Evolutionary conservation across 164 flowering plant species (phyloP).

Genomic region (Tetracentron sinense): DNA sequence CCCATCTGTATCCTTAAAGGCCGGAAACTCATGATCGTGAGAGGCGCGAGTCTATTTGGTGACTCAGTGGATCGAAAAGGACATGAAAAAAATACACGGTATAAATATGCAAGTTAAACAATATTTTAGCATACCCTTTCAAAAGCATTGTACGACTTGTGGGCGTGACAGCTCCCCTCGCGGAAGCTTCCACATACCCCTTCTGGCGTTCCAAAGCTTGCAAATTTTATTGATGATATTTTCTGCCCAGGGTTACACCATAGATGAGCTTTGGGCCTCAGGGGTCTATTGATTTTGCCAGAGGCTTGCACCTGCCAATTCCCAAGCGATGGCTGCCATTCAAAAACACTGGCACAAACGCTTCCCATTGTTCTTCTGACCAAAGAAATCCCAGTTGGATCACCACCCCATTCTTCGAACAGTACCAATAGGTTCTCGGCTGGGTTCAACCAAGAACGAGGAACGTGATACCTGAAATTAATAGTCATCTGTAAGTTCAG

Average conservation of each 20-base stretch:
- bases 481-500: not conserved
- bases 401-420: slow-evolving; percentile 81
- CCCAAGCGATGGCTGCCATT: slow-evolving; percentile 76
- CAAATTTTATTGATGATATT: slow-evolving; percentile 81
- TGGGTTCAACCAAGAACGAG: slow-evolving; percentile 72
- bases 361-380: slow-evolving; percentile 66
- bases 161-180: slow-evolving; percentile 90
- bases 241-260: slow-evolving; percentile 76
- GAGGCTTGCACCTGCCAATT: slow-evolving; percentile 61
- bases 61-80: not conserved
- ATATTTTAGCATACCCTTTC: slow-evolving; percentile 38
- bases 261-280: slow-evolving; percentile 81
- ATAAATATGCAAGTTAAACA: too few species aligned
- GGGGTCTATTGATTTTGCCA: slow-evolving; percentile 56
- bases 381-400: slow-evolving; percentile 62
- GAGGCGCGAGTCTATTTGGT: not conserved
- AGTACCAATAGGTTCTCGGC: slow-evolving; percentile 71
- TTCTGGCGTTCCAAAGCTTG: slow-evolving; percentile 94
- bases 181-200: slow-evolving; percentile 81
- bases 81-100: too few species aligned
- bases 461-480: slow-evolving; percentile 75
- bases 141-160: slow-evolving; percentile 71
- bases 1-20: not conserved
- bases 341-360: slow-evolving; percentile 78
- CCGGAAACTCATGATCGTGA: not conserved